Base-by-base conservation (phyloP, 345 rosid genomes). In the Gossypium anomalum region DNA sequence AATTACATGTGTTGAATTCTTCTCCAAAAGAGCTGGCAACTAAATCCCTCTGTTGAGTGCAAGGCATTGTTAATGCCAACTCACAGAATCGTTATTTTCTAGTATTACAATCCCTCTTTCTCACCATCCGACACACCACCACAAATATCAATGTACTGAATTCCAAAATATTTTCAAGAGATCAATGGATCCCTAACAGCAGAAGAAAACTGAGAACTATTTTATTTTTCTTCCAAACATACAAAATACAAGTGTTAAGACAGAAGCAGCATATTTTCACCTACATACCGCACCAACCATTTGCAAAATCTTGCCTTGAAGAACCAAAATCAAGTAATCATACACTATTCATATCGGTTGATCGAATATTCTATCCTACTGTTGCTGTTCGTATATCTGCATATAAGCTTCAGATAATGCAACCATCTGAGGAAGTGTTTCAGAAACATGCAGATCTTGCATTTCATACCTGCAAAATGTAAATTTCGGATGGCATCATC, bases 351-450 rank as follows among this genome's bases (percentile, higher is more conserved):
- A 23, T 49, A 56, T 4, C 15, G 27, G 44, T 41, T 25, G 5
- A 20, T 44, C 19, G 3, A 20, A 45, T 67, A 15, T 25, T 23
- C 15, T 68, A 62, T 22, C 71, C 82, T 77, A 82, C 83, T 79
- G 86, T 41, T 95, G 96, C 88, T 86, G 94, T 94, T 95, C 99
- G 13, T 91, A 96, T 79, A 96, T 96, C 87, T 96, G 99, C 91
- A 96, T 84, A 71, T 93, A 93, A 22, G 98, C 90, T 87, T 96
- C 98, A 0, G 99, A 96, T 22, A 96, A 89, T 0, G 93, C 97
- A 57, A 96, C 99, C 97, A 96, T 96, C 64, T 96, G 99, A 49
- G 99, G 94, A 78, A 96, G 94, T 9, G 97, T 92, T 79, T 96
- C 99, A 0, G 97, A 93, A 69, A 96, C 98, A 66, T 90, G 98